Base-by-base conservation (phyloP, 495 filamentous ascomycete species). In the Aspergillus cavernicola region DNA sequence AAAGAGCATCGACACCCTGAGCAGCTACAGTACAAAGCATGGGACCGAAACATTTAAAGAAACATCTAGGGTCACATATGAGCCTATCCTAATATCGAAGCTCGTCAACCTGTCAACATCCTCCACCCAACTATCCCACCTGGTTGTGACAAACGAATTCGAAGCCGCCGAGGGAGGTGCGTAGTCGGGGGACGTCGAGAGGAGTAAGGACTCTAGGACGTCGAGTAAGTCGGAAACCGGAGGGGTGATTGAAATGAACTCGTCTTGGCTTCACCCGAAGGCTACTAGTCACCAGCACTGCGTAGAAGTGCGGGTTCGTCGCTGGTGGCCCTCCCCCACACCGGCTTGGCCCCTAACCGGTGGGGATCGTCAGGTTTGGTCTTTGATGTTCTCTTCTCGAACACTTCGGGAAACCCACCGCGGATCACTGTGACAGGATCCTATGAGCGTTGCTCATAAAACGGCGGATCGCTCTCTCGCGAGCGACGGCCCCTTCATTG, bases 281-380 rank as follows among this genome's bases (percentile, higher is more conserved):
- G 63, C 56, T 68, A 66, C 59, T 68, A 60, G 62, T 68, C 66
- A 64, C 61, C 61, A 61, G 57, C 64, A 64, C 64, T 66, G 57
- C 61, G 64, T 61, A 66, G 61, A 66, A 66, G 64, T 64, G 65
- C 58, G 61, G 66, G 58, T 61, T 56, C 66, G 40, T 52, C 61
- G 66, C 64, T 64, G 59, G 62, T 67, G 65, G 16, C 59, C 46
- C 62, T 42, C 42, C 52, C 19, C 41, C 52, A 29, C 4, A 3
- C 31, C 31, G 31, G 11, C 31, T 33, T 33, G 31, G 31, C 31
- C 31, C 31, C 6, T 4, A 33, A 10, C 11, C 11, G 31, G 31
- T n/a, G 31, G 31, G 31, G 31, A 33, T 33, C 31, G 11, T 9
- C 12, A n/a, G 31, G 31, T 33, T 4, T 29, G n/a, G 26, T 29